These are phyloP conservation scores for Chaetomium globosum DNA, from an alignment of 2,329 filamentous ascomycete genomes.

Conservation along the genomic window DNA sequence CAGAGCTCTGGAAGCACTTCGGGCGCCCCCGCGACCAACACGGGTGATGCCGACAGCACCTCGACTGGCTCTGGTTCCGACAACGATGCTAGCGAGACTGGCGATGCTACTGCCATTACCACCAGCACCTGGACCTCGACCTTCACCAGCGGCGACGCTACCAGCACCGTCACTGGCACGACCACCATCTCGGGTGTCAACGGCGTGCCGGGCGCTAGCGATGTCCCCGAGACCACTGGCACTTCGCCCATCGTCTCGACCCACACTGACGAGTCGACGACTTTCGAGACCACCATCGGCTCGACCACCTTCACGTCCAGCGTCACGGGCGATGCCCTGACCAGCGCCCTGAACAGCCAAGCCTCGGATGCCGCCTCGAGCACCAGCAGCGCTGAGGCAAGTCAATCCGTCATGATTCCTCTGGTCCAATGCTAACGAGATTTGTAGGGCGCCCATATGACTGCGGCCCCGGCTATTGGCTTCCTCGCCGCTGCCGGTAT, in stretches of 20 bases:
- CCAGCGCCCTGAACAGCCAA: slow-evolving; percentile 34
- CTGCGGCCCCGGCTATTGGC: slow-evolving; percentile 49
- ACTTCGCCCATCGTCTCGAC: slow-evolving; percentile 30
- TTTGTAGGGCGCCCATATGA: slow-evolving; percentile 45
- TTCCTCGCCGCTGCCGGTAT: slow-evolving; percentile 54
- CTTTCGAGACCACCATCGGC: slow-evolving; percentile 37
- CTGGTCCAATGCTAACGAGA: slow-evolving; percentile 9
- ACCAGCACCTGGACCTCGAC: slow-evolving; percentile 46
- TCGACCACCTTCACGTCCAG: slow-evolving; percentile 32
- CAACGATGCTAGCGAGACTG: slow-evolving; percentile 5
- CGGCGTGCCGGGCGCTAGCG: slow-evolving; percentile 34
- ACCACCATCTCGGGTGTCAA: slow-evolving; percentile 42
- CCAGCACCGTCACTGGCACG: slow-evolving; percentile 43
- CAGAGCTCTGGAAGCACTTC: neutral
- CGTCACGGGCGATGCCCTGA: slow-evolving; percentile 34
- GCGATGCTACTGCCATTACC: slow-evolving; percentile 35
- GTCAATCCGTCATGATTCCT: slow-evolving; percentile 26
- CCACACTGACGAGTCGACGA: slow-evolving; percentile 26
- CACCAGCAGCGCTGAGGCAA: slow-evolving; percentile 38
- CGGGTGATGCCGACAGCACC: slow-evolving; percentile 26
- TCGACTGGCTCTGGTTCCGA: slow-evolving; percentile 24
- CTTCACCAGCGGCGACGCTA: slow-evolving; percentile 42
- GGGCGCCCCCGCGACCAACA: slow-evolving; percentile 16
- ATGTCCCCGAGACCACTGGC: slow-evolving; percentile 27
- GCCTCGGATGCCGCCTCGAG: slow-evolving; percentile 26